Evolutionary conservation across 1,284 basidiomycete species (phyloP).

Genomic region (Termitomyces sp.): DNA sequence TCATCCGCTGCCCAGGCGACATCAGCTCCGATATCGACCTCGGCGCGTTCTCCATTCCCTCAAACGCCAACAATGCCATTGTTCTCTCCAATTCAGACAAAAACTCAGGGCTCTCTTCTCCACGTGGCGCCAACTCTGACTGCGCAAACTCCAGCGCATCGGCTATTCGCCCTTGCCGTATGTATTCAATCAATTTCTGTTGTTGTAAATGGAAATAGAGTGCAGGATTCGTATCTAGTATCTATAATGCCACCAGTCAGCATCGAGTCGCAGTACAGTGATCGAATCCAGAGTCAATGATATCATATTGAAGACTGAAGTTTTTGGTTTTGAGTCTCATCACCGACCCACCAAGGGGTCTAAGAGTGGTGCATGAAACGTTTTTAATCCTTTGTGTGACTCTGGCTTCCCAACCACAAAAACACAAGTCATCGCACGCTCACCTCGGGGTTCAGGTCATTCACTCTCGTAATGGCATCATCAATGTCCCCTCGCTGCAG

Average conservation of each 20-base stretch:
- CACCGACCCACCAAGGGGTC: slow-evolving; percentile 61
- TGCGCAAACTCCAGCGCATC: slow-evolving; percentile 91
- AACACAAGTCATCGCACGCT: slow-evolving; percentile 33
- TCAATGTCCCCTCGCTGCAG: slow-evolving; percentile 93
- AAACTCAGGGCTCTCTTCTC: slow-evolving; percentile 93
- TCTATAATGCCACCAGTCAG: slow-evolving; percentile 47
- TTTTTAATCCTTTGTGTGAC: slow-evolving; percentile 77
- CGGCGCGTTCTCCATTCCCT: slow-evolving; percentile 61
- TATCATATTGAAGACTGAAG: slow-evolving; percentile 94
- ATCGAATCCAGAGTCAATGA: slow-evolving; percentile 19
- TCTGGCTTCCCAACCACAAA: neutral
- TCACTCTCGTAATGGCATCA: slow-evolving; percentile 89
- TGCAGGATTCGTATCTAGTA: slow-evolving; percentile 87
- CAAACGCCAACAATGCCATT: slow-evolving; percentile 94
- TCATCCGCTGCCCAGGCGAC: slow-evolving; percentile 82
- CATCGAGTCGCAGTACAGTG: slow-evolving; percentile 12
- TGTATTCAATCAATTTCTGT: slow-evolving; percentile 91
- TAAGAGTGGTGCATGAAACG: slow-evolving; percentile 99
- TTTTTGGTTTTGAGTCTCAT: slow-evolving; percentile 72
- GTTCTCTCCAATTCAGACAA: slow-evolving; percentile 88
- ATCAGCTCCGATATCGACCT: slow-evolving; percentile 72
- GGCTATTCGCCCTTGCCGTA: slow-evolving; percentile 74
- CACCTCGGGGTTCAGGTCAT: slow-evolving; percentile 96
- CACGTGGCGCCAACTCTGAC: slow-evolving; percentile 88
- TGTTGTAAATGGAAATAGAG: slow-evolving; percentile 93